Conservation (phyloP, 2,329 filamentous ascomycete genomes). For the Claviceps arundinis region DNA sequence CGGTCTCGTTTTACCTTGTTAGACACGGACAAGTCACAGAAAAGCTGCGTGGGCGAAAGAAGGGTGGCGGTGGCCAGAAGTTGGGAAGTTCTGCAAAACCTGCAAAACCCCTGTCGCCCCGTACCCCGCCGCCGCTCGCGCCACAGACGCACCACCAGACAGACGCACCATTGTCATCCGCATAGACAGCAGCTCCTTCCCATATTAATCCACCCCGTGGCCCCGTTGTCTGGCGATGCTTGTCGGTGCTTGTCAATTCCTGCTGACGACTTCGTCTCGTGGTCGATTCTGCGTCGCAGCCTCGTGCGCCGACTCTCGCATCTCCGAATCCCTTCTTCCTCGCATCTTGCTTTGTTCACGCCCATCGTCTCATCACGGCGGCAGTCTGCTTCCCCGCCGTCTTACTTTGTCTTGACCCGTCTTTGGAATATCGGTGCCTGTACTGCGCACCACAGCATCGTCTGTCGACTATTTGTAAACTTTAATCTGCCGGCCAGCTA, state of each 20-base stretch:
- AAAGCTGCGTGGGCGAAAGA: neutral
- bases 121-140: neutral
- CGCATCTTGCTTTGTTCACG: neutral
- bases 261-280: constrained; percentile 2
- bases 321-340: neutral
- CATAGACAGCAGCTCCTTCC: neutral
- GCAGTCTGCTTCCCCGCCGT: no score
- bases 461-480: neutral
- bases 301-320: neutral
- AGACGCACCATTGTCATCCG: neutral
- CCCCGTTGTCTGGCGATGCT: neutral
- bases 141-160: neutral
- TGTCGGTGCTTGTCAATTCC: neutral
- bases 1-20: constrained; percentile 1
- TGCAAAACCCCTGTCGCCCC: no score
- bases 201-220: constrained; percentile 1
- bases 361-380: neutral
- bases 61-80: neutral
- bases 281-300: constrained; percentile 3
- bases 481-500: neutral
- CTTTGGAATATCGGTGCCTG: neutral
- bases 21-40: neutral
- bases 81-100: no score
- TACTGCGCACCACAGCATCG: neutral
- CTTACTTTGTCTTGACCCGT: no score